Evolutionary conservation across 176 grass and related monocot species (phyloP), one percentile per base, ranked within the genome.

Genomic region (Phyllostachys edulis): DNA sequence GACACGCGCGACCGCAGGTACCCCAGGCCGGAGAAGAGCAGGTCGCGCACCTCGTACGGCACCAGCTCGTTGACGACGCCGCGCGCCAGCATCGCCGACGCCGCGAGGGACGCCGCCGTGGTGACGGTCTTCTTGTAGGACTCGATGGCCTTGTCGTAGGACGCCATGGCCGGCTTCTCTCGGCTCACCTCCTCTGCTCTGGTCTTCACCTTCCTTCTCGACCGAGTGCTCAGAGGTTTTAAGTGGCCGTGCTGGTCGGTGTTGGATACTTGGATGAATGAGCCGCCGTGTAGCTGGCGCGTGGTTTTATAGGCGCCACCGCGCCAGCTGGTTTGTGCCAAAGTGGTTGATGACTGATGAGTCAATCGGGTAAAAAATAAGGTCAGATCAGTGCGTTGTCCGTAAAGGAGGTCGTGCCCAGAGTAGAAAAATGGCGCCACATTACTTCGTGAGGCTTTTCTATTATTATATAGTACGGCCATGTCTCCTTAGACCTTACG

Each of bases 11-110:
- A 92, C 16, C 92, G 78, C 7, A 97, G 79, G 76, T 69, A 40
- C 72, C 84, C 82, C 17, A 93, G 42, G 1, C 90, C 69, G 14
- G 92, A 93, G 86, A 86, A 86, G 64, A 97, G 60, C 38, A 86
- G 44, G 59, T 91, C 75, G 4, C 80, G 92, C 76, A 93, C 84
- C 84, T 97, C 92, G 41, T 88, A 79, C 0, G 95, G 95, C 23
- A 97, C 12, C 65, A 97, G 77, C 69, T 97, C 92, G 75, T 89
- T 93, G 64, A 91, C 82, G 16, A 97, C 81, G 82, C 86, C 66
- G 57, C 90, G 95, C 68, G 86, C 60, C 65, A 97, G 88, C 95
- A 97, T 97, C 32, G 86, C 77, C 2, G 95, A 94, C 37, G 92
- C 95, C 2, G 90, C 90, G 13, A 89, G 37, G 20, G 92, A 97